phyloP scores from a whole-genome alignment of 2,329 filamentous ascomycete species.

The Thelonectria rubi region DNA sequence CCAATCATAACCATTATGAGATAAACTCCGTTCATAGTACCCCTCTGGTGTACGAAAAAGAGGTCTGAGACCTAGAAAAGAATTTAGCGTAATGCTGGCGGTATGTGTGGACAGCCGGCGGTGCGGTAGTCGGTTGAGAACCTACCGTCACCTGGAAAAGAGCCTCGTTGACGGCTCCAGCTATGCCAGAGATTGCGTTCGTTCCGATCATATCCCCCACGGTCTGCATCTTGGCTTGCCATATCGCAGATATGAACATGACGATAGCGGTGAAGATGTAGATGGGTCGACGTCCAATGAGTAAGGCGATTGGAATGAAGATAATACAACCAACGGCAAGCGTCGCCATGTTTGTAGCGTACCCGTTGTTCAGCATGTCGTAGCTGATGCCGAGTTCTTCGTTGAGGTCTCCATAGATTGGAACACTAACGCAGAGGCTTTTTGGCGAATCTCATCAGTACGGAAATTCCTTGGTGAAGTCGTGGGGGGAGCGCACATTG shows the following conservation, averaged over 20 bases:
- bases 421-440: constrained; percentile 32
- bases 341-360: constrained; percentile 42
- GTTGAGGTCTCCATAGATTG: constrained; percentile 33
- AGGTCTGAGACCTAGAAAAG: constrained; percentile 37
- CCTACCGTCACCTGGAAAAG: constrained; percentile 49
- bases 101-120: neutral
- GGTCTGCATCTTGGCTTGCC: constrained; percentile 39
- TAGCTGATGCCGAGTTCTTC: constrained; percentile 34
- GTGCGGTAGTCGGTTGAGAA: neutral
- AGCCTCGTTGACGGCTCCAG: constrained; percentile 50
- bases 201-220: constrained; percentile 34
- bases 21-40: constrained; percentile 42
- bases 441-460: neutral
- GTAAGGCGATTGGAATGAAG: constrained; percentile 46
- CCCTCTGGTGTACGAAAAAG: constrained; percentile 45
- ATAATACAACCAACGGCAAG: constrained; percentile 45
- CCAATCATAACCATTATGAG: constrained; percentile 31
- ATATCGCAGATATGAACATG: constrained; percentile 35
- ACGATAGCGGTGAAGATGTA: constrained; percentile 41
- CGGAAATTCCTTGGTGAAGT: rapidly evolving
- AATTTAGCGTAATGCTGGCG: neutral
- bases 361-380: constrained; percentile 37
- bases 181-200: constrained; percentile 45
- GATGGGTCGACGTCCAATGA: constrained; percentile 43
- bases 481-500: constrained; percentile 22